These are phyloP conservation scores for Zygosaccharomyces bisporus DNA, from an alignment of 805 yeast species.

Conservation along the genomic window DNA sequence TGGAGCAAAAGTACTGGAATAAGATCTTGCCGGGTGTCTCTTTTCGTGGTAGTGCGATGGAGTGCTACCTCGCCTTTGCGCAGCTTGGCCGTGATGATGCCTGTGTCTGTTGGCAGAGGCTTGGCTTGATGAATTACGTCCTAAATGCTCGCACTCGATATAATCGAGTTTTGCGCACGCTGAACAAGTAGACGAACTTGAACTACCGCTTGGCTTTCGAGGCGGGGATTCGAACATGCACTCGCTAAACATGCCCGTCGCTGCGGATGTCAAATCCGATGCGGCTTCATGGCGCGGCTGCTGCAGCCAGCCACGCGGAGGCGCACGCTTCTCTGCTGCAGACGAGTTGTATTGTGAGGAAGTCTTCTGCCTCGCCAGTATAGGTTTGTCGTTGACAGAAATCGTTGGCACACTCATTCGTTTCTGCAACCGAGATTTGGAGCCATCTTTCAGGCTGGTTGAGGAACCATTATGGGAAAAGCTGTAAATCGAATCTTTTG, in stretches of 20 bases:
- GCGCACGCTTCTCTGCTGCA: slow-evolving; percentile 7
- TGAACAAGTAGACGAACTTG: slow-evolving; percentile 9
- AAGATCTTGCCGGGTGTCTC: slow-evolving; percentile 10
- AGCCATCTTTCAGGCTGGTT: background rate
- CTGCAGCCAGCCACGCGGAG: background rate
- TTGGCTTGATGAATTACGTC: slow-evolving; percentile 2
- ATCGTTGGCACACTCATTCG: slow-evolving; percentile 13
- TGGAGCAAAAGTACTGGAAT: slow-evolving; percentile 9
- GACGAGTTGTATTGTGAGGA: slow-evolving; percentile 2
- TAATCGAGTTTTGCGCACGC: slow-evolving; percentile 3
- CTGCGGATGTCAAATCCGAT: slow-evolving; percentile 28
- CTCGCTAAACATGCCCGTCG: slow-evolving; percentile 30
- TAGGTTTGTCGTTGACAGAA: slow-evolving; percentile 16
- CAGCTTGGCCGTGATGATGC: slow-evolving; percentile 1
- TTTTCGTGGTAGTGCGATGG: slow-evolving; percentile 4
- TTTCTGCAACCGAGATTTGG: slow-evolving; percentile 1
- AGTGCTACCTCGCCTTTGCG: background rate
- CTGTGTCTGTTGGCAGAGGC: slow-evolving; percentile 2
- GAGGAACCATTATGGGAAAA: background rate
- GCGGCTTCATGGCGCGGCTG: background rate
- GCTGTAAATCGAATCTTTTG: background rate
- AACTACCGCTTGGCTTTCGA: slow-evolving; percentile 10
- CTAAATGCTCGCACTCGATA: slow-evolving; percentile 4
- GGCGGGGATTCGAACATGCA: slow-evolving; percentile 22
- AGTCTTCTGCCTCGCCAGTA: background rate